Percentiles rank a stretch among this genome's conserved stretches.
These are phyloP conservation scores for Forsythia suspensa DNA, from an alignment of 257 asterid species.

Conservation along the genomic window DNA sequence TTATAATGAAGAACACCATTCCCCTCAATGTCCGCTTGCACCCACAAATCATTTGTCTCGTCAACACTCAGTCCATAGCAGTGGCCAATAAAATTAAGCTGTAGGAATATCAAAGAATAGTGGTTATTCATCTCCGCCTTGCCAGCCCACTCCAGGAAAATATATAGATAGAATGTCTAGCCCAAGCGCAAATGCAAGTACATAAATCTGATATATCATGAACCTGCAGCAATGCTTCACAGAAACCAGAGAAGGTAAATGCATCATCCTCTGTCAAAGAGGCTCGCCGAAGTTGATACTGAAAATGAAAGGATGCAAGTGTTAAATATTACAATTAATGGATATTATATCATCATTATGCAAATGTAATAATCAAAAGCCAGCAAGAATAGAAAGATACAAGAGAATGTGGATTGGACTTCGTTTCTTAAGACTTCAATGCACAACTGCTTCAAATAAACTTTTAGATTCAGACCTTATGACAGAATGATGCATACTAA, in stretches of 20 bases:
- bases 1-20: slow-evolving; percentile 73
- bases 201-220: background rate
- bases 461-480: too few relatives aligned
- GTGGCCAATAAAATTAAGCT: slow-evolving; percentile 91
- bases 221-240: slow-evolving; percentile 88
- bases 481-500: too few relatives aligned
- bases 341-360: background rate
- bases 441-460: background rate
- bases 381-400: background rate
- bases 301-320: slow-evolving; percentile 24
- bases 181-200: background rate
- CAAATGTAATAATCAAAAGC: background rate
- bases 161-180: background rate
- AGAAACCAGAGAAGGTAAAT: slow-evolving; percentile 74
- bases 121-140: background rate
- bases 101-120: slow-evolving; percentile 27
- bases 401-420: background rate
- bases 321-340: background rate
- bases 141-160: background rate
- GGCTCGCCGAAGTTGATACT: slow-evolving; percentile 92
- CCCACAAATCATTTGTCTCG: slow-evolving; percentile 85
- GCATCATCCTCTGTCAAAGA: slow-evolving; percentile 82
- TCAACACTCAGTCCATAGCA: slow-evolving; percentile 80
- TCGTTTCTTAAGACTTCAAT: background rate
- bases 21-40: slow-evolving; percentile 82